Base-by-base conservation (phyloP, 1,284 basidiomycete genomes). In the Sporisorium exsertum region DNA sequence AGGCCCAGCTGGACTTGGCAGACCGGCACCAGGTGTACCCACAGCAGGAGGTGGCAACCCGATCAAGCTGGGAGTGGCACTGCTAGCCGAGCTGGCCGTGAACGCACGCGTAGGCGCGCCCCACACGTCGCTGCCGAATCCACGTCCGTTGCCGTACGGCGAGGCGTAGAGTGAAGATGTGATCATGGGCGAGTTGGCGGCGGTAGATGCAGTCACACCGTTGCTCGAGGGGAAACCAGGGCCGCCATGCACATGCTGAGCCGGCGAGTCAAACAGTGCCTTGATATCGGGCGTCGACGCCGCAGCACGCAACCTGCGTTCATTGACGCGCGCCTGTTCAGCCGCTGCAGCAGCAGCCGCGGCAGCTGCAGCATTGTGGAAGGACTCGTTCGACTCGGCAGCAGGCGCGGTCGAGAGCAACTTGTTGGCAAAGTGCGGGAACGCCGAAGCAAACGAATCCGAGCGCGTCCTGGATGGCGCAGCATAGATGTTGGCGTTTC, bases 371-470 rank as follows among this genome's bases (percentile, higher is more conserved):
- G 77, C 71, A 5, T 58, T 63, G 26, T 80, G 76, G 68, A 82
- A 78, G 26, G 79, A 81, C 57, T 82, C 82, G 55, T 67, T 80
- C 18, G 81, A 79, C 53, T 77, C 77, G 55, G 67, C 68, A 1
- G 68, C 72, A 5, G 72, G 65, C 0, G 78, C 70, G 0, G 77
- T 77, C n/a, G 82, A 83, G 60, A 83, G 71, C 2, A 97, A 91
- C 87, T 96, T 97, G 87, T 93, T 95, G 84, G 97, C 94, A 86
- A 98, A 98, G 86, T 97, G 95, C 35, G 94, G 93, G 88, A 97
- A 95, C 1, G 95, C 93, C 81, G 96, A 94, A 26, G 94, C 92
- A 82, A 96, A 96, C 5, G 94, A 94, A 84, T 97, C 95, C 29
- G 92, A 92, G 32, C 94, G 66, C 2, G 66, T 64, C 56, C 85